These are phyloP conservation scores for Rubus idaeus DNA, from an alignment of 306 rosid species.

Conservation along the genomic window DNA sequence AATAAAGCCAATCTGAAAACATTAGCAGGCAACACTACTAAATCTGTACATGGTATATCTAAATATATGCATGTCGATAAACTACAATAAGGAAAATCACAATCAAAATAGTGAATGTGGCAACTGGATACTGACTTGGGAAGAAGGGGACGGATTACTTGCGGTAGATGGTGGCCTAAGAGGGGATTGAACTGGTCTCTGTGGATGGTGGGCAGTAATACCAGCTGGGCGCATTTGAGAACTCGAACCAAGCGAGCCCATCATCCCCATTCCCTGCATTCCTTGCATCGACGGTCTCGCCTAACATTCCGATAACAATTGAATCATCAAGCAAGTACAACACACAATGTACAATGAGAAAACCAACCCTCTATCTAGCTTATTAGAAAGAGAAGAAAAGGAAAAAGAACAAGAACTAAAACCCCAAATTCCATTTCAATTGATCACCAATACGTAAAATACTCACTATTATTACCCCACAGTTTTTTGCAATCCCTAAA, in stretches of 20 bases:
- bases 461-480: not conserved
- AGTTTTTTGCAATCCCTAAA: not conserved
- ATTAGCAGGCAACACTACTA: not conserved
- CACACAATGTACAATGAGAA: not conserved
- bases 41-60: not conserved
- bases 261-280: conserved; percentile 65
- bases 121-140: conserved; percentile 67
- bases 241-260: conserved; percentile 70
- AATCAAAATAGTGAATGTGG: not conserved
- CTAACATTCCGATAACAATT: conserved; percentile 37
- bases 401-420: not conserved
- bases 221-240: conserved; percentile 79
- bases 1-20: not conserved
- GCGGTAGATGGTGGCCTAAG: conserved; percentile 64
- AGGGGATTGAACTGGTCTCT: conserved; percentile 71
- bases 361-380: not conserved
- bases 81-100: not conserved
- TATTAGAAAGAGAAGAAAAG: too few relatives aligned
- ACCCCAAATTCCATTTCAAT: not conserved
- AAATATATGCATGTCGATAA: not conserved
- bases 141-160: conserved; percentile 49
- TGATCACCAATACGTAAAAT: not conserved
- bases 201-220: conserved; percentile 53
- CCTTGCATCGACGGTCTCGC: conserved; percentile 69
- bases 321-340: conserved; percentile 20